Percentiles rank a stretch among this genome's conserved stretches.
Evolutionary conservation across 2,329 filamentous ascomycete genomes (phyloP).

Genomic region (Akanthomyces uredinophilus): DNA sequence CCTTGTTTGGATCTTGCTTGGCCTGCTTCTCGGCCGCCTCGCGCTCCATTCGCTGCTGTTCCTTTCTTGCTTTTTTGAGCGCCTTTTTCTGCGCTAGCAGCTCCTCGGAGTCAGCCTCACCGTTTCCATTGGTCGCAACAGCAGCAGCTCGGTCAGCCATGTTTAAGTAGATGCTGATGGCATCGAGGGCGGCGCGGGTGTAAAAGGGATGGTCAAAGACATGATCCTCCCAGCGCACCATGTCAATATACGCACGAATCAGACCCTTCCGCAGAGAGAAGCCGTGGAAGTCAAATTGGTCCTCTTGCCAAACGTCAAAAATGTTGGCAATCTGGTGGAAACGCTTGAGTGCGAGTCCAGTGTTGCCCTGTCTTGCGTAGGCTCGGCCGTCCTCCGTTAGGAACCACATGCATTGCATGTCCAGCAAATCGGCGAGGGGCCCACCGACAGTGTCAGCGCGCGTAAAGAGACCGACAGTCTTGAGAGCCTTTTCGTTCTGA

Average conservation of each 20-base stretch:
- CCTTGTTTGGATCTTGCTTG: conserved; percentile 80
- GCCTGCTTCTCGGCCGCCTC: conserved; percentile 73
- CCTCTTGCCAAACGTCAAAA: conserved; percentile 96
- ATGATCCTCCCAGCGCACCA: conserved; percentile 93
- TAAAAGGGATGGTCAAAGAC: conserved; percentile 92
- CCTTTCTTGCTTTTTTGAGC: conserved; percentile 83
- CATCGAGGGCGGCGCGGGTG: conserved; percentile 73
- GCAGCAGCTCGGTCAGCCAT: conserved; percentile 69
- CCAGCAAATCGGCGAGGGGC: conserved; percentile 81
- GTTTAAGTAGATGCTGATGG: conserved; percentile 73
- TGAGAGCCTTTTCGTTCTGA: conserved; percentile 77
- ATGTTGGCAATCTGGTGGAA: conserved; percentile 86
- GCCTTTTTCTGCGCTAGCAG: conserved; percentile 76
- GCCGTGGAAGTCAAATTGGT: conserved; percentile 97
- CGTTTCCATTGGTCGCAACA: conserved; percentile 57
- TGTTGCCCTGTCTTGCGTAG: conserved; percentile 74
- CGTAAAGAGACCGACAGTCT: conserved; percentile 91
- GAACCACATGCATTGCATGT: conserved; percentile 99
- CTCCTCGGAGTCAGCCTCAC: conserved; percentile 47
- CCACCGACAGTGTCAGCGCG: conserved; percentile 84
- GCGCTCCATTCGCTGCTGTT: conserved; percentile 59
- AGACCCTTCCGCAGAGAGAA: conserved; percentile 97
- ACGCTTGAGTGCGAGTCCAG: conserved; percentile 83
- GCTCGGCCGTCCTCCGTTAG: conserved; percentile 92
- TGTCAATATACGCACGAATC: conserved; percentile 89